Percentiles rank a stretch among this genome's conserved stretches.
phyloP scores from a whole-genome alignment of 257 asterid genomes.

The Solanum medicagineum region DNA sequence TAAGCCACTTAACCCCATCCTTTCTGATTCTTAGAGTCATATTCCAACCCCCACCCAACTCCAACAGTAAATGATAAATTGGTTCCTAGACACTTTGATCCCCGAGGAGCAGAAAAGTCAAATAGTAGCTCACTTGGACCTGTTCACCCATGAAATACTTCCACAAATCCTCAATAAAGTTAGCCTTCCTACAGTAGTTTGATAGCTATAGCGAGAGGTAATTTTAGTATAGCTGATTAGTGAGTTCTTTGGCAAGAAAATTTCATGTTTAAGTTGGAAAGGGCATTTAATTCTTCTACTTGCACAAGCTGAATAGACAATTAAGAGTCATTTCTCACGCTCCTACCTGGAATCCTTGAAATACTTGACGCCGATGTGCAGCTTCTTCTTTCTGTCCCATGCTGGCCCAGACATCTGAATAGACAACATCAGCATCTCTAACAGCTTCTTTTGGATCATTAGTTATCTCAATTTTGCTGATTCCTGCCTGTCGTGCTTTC shows the following conservation, averaged over 20 bases:
- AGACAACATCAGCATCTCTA: conserved; percentile 84
- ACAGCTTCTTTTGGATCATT: conserved; percentile 87
- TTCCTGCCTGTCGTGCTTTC: conserved; percentile 61
- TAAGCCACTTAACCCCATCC: background rate
- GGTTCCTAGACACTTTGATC: background rate
- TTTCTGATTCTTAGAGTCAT: background rate
- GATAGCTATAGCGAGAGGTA: background rate
- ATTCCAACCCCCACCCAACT: background rate
- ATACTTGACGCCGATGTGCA: conserved; percentile 64
- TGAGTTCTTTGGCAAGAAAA: background rate
- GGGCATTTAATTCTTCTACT: background rate
- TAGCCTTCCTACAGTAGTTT: background rate
- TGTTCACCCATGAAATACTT: background rate
- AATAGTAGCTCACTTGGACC: background rate
- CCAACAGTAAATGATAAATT: background rate
- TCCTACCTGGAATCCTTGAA: conserved; percentile 87
- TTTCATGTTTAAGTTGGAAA: background rate
- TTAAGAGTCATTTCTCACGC: background rate
- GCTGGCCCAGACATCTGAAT: conserved; percentile 98
- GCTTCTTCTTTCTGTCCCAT: conserved; percentile 99
- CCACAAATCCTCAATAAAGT: background rate
- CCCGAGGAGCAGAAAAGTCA: background rate
- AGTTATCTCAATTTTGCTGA: conserved; percentile 75
- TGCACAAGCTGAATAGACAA: background rate
- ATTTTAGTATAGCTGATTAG: background rate